A percentile compares a stretch with the other conserved stretches of the same genome.
These are phyloP conservation scores for Mallotus repandus DNA, from an alignment of 441 rosid species.

Conservation along the genomic window DNA sequence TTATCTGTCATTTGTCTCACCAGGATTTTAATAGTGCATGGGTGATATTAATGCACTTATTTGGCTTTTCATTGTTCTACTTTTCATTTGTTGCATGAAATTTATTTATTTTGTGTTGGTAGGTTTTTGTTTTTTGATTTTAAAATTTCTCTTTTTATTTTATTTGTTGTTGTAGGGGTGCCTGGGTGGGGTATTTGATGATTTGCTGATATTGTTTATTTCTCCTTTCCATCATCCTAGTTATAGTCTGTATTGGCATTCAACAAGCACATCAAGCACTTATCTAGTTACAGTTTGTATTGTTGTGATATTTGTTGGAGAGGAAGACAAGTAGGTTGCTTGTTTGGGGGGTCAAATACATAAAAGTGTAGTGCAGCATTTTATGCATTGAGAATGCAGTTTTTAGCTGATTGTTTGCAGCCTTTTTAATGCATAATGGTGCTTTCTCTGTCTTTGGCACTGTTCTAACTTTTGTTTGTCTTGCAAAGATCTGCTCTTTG, in stretches of 20 bases:
- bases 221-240: background rate
- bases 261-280: background rate
- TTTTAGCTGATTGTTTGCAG: background rate
- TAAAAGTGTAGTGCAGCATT: background rate
- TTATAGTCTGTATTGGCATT: background rate
- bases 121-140: background rate
- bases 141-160: background rate
- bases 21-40: background rate
- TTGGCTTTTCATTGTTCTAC: background rate
- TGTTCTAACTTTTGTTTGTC: constrained; percentile 33
- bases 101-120: background rate
- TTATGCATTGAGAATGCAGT: constrained; percentile 1
- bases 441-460: constrained; percentile 15
- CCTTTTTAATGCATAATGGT: background rate
- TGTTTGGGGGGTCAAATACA: background rate
- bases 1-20: background rate
- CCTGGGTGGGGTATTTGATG: no score
- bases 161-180: background rate
- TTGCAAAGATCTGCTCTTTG: constrained; percentile 82
- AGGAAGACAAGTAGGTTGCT: background rate
- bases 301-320: background rate
- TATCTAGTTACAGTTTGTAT: background rate
- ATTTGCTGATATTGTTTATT: background rate
- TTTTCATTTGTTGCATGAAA: background rate
- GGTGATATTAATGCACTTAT: background rate